These are phyloP conservation scores for Cryomyces minteri DNA, from an alignment of 495 filamentous ascomycete genomes.

Conservation along the genomic window DNA sequence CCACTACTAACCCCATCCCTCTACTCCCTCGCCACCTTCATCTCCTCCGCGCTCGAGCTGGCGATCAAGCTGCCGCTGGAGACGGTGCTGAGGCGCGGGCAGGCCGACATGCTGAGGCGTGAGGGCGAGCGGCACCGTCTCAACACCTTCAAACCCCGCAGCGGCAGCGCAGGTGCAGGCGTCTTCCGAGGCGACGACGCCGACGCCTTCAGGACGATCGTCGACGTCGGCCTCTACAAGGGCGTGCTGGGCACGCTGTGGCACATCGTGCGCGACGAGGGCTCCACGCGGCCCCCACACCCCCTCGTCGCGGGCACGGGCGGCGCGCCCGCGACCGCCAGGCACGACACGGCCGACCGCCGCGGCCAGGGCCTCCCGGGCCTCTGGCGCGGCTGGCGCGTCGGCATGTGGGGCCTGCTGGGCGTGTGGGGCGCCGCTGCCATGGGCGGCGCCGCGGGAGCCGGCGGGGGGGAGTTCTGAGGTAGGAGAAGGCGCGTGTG, in stretches of 20 bases:
- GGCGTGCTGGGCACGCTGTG: conserved; percentile 81
- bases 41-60: conserved; percentile 57
- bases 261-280: conserved; percentile 70
- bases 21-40: conserved; percentile 63
- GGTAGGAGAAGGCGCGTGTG: neutral
- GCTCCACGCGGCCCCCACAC: conserved; percentile 28
- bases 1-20: conserved; percentile 59
- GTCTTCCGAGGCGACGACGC: conserved; percentile 18
- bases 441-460: conserved; percentile 30
- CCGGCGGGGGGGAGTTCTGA: conserved; percentile 33
- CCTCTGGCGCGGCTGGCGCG: conserved; percentile 83
- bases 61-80: conserved; percentile 77
- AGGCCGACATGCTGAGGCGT: neutral
- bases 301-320: neutral
- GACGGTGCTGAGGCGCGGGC: conserved; percentile 75
- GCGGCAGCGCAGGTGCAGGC: neutral
- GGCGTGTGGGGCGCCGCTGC: conserved; percentile 53
- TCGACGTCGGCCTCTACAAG: conserved; percentile 54
- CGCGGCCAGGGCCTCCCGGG: conserved; percentile 71
- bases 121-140: neutral
- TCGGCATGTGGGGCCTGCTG: conserved; percentile 87
- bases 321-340: conserved; percentile 10
- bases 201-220: conserved; percentile 47
- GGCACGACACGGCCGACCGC: conserved; percentile 25
- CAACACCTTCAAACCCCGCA: neutral